Conservation (phyloP, 352 stramenopile genomes). For the Pythium brachiatum region DNA sequence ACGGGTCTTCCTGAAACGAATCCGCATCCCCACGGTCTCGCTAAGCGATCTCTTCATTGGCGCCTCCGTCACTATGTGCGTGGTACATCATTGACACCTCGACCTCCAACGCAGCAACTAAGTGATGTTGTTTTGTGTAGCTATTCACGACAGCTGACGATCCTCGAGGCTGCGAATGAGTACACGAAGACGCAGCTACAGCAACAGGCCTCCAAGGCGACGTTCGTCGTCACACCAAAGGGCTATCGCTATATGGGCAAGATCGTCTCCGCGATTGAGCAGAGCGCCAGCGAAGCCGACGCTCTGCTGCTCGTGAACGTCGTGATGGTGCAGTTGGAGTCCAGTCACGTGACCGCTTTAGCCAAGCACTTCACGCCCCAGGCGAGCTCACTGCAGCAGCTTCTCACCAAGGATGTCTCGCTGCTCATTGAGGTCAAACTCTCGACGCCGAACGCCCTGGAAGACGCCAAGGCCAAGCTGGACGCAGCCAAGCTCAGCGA, state of each 20-base stretch:
- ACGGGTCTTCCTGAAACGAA: conserved; percentile 77
- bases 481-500: conserved; percentile 17
- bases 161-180: conserved; percentile 68
- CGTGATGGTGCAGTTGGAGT: conserved; percentile 50
- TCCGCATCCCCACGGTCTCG: conserved; percentile 64
- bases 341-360: conserved; percentile 31
- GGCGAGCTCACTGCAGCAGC: conserved; percentile 19
- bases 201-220: conserved; percentile 33
- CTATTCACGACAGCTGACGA: conserved; percentile 72
- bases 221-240: conserved; percentile 49
- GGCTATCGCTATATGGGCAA: conserved; percentile 51
- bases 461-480: conserved; percentile 25
- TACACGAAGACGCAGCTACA: conserved; percentile 44
- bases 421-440: conserved; percentile 47
- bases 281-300: conserved; percentile 15
- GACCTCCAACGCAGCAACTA: too few relatives aligned
- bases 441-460: conserved; percentile 26
- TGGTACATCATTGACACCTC: neutral
- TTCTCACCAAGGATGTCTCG: conserved; percentile 45
- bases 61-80: conserved; percentile 64
- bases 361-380: conserved; percentile 5
- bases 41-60: conserved; percentile 68
- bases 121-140: conserved; percentile 28
- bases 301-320: conserved; percentile 33
- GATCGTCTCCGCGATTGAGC: conserved; percentile 45